Percentiles rank a stretch among this genome's conserved stretches.
Conservation (phyloP, 1,284 basidiomycete species). For the Apiotrichum mycotoxinovorans region DNA sequence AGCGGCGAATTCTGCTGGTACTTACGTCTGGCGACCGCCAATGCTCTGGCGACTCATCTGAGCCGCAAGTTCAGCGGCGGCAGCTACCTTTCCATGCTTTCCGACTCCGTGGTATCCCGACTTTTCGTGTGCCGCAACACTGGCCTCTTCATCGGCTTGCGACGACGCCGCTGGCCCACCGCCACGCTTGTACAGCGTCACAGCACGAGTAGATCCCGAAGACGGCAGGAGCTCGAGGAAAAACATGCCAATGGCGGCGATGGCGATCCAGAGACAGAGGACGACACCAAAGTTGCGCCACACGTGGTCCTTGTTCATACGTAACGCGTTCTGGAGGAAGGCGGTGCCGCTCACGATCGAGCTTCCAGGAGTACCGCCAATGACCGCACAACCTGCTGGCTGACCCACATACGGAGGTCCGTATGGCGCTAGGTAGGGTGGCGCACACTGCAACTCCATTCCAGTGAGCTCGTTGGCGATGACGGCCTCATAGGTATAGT, state of each 20-base stretch:
- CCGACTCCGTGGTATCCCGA: background rate
- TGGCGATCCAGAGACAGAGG: slow-evolving; percentile 38
- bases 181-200: slow-evolving; percentile 31
- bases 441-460: slow-evolving; percentile 39
- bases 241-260: slow-evolving; percentile 9
- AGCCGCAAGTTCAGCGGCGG: background rate
- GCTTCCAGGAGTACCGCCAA: slow-evolving; percentile 34
- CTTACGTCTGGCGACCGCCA: background rate
- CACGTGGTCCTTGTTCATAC: slow-evolving; percentile 42
- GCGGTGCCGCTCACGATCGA: slow-evolving; percentile 21
- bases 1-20: too few species aligned
- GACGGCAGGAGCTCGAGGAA: slow-evolving; percentile 19
- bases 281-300: slow-evolving; percentile 54
- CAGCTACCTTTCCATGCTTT: background rate
- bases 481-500: slow-evolving; percentile 34
- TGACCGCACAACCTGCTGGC: slow-evolving; percentile 41
- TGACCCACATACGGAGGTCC: slow-evolving; percentile 38
- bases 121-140: slow-evolving; percentile 11
- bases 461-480: slow-evolving; percentile 51
- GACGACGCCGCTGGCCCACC: slow-evolving; percentile 2
- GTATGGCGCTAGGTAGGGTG: slow-evolving; percentile 46
- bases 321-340: slow-evolving; percentile 50
- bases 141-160: slow-evolving; percentile 24
- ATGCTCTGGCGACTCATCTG: background rate
- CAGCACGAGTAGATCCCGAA: slow-evolving; percentile 30